Conservation (phyloP, 495 filamentous ascomycete genomes). For the Acidiella bohemica region DNA sequence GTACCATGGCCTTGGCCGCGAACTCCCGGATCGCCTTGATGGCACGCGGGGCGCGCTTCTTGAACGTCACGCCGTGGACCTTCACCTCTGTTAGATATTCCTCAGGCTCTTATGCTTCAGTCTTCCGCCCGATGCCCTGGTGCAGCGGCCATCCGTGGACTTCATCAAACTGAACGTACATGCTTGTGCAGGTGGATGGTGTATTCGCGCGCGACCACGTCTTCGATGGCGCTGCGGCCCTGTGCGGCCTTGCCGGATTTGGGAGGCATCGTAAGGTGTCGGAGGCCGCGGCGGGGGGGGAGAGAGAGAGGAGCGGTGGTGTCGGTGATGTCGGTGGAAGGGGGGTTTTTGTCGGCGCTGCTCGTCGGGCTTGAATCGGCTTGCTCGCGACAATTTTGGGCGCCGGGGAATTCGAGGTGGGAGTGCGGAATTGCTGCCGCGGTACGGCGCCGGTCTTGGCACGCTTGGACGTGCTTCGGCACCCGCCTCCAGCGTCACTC, state of each 20-base stretch:
- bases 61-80: constrained; percentile 95
- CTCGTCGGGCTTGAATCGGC: not conserved
- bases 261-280: constrained; percentile 15
- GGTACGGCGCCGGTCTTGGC: too few species aligned
- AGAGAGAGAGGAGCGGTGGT: not conserved
- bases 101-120: constrained; percentile 16
- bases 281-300: not conserved
- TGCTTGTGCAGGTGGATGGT: constrained; percentile 99
- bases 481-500: too few species aligned
- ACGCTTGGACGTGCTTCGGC: too few species aligned
- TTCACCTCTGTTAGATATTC: constrained; percentile 31
- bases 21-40: constrained; percentile 99
- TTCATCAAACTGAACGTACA: constrained; percentile 77
- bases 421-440: not conserved
- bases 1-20: constrained; percentile 87
- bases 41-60: constrained; percentile 94
- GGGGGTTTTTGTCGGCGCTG: constrained; percentile 1
- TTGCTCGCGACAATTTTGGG: not conserved
- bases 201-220: constrained; percentile 98
- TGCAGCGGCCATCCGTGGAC: constrained; percentile 43
- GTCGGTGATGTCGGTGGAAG: too few species aligned
- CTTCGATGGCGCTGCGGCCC: constrained; percentile 81
- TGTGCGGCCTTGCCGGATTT: constrained; percentile 40
- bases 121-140: constrained; percentile 31
- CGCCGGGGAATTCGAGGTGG: not conserved